Evolutionary conservation across 2,329 filamentous ascomycete genomes (phyloP), one percentile per base, ranked within the genome.

Genomic region (Juglanconis oblonga): DNA sequence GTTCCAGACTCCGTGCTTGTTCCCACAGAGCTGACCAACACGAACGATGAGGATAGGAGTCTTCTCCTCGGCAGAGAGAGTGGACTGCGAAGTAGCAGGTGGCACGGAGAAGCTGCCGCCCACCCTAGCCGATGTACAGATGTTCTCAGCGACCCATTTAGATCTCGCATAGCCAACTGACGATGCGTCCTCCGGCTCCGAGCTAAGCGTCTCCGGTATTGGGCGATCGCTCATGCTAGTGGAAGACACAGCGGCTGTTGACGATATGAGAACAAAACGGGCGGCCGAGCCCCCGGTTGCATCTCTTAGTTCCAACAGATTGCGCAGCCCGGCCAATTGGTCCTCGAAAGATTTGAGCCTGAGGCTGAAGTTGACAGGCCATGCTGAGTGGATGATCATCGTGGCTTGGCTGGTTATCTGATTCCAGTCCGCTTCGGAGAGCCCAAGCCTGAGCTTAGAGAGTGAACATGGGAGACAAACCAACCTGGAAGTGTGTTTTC

Each of bases 71-170:
- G 54, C 17, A 40, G 38, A 6, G 24, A 44, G 14, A 35, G 68
- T 62, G 32, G 64, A 55, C 1, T 66, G 36, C 48, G 66, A 49
- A 10, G 55, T 64, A 0, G 66, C 40, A 29, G 45, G 56, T 5
- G 35, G 38, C 7, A 35, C 10, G 17, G 50, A 40, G 7, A 59
- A 58, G 9, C 48, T 52, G 52, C 47, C 33, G 32, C 58, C 47
- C 14, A 69, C 58, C 50, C 70, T 67, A 14, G 78, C 78, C 5
- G 72, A 66, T 1, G 73, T 65, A 63, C 81, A 85, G 9, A 85
- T 78, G 17, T 73, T 73, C 71, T 87, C 84, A 1, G 82, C 83
- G 1, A 85, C 81, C 82, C 83, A 85, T 70, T 84, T 81, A 1
- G 81, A 85, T 33, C 76, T 76, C 1, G 81, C 79, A 64, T 87